Conservation (phyloP, 352 stramenopile species). For the Lagenidium giganteum region DNA sequence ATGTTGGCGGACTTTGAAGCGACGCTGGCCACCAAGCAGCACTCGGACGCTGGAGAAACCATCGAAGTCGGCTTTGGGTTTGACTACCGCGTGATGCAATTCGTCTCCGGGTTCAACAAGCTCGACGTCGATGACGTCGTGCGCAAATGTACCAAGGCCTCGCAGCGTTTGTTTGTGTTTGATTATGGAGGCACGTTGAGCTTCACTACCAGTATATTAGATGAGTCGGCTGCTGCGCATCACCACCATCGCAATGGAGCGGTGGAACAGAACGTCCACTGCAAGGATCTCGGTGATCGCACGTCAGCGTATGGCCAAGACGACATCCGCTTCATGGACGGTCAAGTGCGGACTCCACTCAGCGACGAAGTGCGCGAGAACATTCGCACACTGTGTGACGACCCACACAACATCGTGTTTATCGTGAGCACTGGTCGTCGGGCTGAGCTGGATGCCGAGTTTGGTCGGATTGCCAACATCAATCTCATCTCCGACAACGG, state of each 20-base stretch:
- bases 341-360: constrained; percentile 49
- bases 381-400: constrained; percentile 31
- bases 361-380: constrained; percentile 36
- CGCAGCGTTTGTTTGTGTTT: constrained; percentile 89
- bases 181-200: constrained; percentile 97
- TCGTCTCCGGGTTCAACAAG: constrained; percentile 89
- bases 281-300: constrained; percentile 14
- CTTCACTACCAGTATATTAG: constrained; percentile 40
- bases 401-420: constrained; percentile 55
- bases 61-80: constrained; percentile 91
- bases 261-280: constrained; percentile 32
- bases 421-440: constrained; percentile 42
- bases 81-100: constrained; percentile 92
- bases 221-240: constrained; percentile 26
- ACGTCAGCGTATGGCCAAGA: constrained; percentile 6
- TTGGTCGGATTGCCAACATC: constrained; percentile 31
- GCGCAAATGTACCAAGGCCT: constrained; percentile 60
- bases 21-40: constrained; percentile 27
- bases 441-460: constrained; percentile 45
- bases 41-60: constrained; percentile 37
- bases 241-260: constrained; percentile 24
- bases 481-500: constrained; percentile 55
- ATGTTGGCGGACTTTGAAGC: constrained; percentile 93
- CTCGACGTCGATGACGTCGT: constrained; percentile 86
- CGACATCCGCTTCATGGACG: constrained; percentile 38